phyloP scores from a whole-genome alignment of 768 basidiomycete species.

The Tylopilus rubrobrunneus region DNA sequence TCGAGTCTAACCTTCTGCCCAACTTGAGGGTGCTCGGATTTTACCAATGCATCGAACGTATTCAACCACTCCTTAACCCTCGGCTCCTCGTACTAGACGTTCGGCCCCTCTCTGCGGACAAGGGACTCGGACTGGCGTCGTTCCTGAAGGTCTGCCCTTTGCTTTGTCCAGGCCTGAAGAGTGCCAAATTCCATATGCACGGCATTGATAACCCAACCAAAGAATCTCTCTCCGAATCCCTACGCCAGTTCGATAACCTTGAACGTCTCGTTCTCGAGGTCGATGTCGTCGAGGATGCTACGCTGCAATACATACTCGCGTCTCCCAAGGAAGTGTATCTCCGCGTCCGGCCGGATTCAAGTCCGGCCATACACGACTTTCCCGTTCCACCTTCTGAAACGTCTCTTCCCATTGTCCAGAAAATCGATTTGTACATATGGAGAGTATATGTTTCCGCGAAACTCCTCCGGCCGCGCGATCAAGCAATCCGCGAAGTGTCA shows the following conservation, averaged over 20 bases:
- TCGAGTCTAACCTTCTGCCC: neutral
- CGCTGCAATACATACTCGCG: too few relatives aligned
- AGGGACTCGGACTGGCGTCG: neutral
- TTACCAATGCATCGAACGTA: neutral
- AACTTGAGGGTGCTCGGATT: neutral
- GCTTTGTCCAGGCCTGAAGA: neutral
- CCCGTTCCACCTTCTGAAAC: too few relatives aligned
- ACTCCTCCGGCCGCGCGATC: too few relatives aligned
- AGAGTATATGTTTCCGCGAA: too few relatives aligned
- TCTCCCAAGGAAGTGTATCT: too few relatives aligned
- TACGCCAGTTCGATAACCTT: neutral
- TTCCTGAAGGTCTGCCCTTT: neutral
- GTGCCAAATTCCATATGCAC: neutral
- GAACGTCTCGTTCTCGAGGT: neutral
- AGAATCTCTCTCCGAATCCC: neutral
- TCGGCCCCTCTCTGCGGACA: neutral
- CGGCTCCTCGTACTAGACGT: neutral
- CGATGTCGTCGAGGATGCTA: too few relatives aligned
- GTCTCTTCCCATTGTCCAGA: too few relatives aligned
- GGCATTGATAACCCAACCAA: neutral
- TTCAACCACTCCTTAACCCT: neutral
- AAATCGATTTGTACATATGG: too few relatives aligned
- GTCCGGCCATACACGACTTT: too few relatives aligned
- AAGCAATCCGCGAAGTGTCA: too few relatives aligned
- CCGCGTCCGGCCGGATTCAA: too few relatives aligned